Conservation (phyloP, 164 flowering plant species). For the Tetracentron sinense region DNA sequence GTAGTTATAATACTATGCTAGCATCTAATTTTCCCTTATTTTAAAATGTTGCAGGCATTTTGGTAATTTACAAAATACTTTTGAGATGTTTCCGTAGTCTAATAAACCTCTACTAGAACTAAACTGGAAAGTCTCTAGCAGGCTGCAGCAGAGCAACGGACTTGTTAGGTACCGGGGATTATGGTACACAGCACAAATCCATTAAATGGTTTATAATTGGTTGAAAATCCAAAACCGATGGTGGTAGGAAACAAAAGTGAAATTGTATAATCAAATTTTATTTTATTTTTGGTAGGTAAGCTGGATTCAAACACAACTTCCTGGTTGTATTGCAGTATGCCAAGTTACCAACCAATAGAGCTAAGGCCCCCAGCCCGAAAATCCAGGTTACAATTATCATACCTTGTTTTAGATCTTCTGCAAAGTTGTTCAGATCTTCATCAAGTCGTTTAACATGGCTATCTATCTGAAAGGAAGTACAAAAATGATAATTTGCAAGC, state of each 20-base stretch:
- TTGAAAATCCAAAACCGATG: slow-evolving; percentile 1
- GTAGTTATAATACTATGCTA: neutral
- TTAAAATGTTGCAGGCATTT: neutral
- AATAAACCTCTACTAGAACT: neutral
- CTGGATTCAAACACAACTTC: no score
- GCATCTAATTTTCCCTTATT: neutral
- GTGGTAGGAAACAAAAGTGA: neutral
- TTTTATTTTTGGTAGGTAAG: no score
- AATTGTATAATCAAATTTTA: no score
- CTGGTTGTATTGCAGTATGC: no score
- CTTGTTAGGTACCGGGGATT: no score
- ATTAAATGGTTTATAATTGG: neutral
- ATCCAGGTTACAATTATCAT: slow-evolving; percentile 5
- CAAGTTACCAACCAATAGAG: no score
- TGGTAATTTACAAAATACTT: neutral
- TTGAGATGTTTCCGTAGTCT: neutral
- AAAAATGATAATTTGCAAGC: neutral
- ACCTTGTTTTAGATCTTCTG: slow-evolving; percentile 99
- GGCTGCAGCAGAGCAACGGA: no score
- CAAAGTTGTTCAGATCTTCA: slow-evolving; percentile 87
- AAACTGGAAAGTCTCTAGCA: no score
- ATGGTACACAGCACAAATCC: no score
- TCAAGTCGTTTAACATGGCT: slow-evolving; percentile 95
- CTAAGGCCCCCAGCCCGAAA: no score
- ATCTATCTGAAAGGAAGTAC: slow-evolving; percentile 63